phyloP scores from a whole-genome alignment of 768 basidiomycete species.

The Kwoniella botswanensis region DNA sequence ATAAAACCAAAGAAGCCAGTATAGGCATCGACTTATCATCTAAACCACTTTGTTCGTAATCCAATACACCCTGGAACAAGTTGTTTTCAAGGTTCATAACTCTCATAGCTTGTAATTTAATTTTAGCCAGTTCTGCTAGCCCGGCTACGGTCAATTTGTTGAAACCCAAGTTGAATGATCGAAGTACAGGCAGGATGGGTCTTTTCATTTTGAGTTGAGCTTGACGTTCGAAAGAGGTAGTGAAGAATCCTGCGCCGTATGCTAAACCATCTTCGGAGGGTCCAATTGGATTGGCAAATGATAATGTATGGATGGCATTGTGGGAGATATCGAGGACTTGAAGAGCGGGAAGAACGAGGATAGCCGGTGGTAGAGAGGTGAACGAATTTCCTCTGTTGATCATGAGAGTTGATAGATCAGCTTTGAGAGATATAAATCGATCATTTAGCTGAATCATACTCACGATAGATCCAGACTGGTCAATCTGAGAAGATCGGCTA shows the following conservation, averaged over 20 bases:
- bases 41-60: constrained; percentile 29
- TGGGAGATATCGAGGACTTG: constrained; percentile 50
- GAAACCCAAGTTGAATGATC: constrained; percentile 39
- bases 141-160: constrained; percentile 31
- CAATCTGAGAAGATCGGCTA: constrained; percentile 52
- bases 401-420: background rate
- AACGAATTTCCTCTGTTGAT: constrained; percentile 40
- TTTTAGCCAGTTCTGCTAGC: constrained; percentile 17
- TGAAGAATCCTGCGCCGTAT: constrained; percentile 50
- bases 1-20: constrained; percentile 34
- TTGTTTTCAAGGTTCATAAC: constrained; percentile 43
- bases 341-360: constrained; percentile 51
- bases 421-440: background rate
- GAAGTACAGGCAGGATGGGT: constrained; percentile 34
- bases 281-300: constrained; percentile 40
- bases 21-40: constrained; percentile 30
- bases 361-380: constrained; percentile 37
- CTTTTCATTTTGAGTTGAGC: constrained; percentile 17
- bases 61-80: constrained; percentile 34
- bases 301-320: constrained; percentile 43
- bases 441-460: constrained; percentile 10
- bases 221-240: constrained; percentile 42
- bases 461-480: constrained; percentile 50
- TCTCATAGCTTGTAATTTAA: constrained; percentile 28
- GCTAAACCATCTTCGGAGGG: constrained; percentile 48